Conservation (phyloP, 2,329 filamentous ascomycete species). For the Sporothrix dimorphospora region DNA sequence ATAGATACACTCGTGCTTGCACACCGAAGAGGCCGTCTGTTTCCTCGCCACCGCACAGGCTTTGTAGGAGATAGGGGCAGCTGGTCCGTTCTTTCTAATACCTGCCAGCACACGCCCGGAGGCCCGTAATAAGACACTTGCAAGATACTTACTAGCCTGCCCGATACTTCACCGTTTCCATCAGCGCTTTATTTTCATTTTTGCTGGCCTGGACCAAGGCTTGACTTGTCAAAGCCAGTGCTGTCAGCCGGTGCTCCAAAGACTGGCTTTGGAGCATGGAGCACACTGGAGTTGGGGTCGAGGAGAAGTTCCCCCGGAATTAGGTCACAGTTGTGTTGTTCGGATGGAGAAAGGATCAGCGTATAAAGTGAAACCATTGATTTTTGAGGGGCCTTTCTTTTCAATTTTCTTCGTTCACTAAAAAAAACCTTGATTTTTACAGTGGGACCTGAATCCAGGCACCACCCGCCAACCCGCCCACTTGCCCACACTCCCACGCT, state of each 20-base stretch:
- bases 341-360: conserved; percentile 2
- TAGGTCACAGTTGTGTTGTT: neutral
- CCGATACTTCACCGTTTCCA: neutral
- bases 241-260: no score
- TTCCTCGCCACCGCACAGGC: conserved; percentile 15
- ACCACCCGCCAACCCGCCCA: neutral
- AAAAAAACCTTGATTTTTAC: conserved; percentile 10
- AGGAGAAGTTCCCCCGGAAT: neutral
- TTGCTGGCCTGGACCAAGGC: neutral
- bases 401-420: neutral
- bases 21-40: neutral
- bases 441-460: neutral
- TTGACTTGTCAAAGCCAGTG: neutral
- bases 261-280: neutral
- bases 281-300: no score
- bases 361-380: neutral
- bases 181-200: neutral
- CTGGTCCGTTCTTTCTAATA: neutral
- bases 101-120: neutral
- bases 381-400: neutral
- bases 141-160: neutral
- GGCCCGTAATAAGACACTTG: neutral
- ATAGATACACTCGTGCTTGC: neutral
- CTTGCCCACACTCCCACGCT: neutral
- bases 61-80: neutral